phyloP scores from a whole-genome alignment of 306 rosid species.

The Medicago lupulina region DNA sequence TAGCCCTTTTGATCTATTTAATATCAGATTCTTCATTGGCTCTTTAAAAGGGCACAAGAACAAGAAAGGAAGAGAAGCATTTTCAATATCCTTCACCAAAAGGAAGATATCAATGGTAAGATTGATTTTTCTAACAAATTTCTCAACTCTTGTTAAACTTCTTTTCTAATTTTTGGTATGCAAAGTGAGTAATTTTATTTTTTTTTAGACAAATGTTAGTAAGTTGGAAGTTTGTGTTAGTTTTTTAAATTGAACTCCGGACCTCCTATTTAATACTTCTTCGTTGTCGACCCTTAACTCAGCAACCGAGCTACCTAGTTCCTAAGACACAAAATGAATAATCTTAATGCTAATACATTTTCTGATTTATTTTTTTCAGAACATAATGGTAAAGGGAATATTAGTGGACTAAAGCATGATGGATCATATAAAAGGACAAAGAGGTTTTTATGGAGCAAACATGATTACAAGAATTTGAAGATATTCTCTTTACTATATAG shows the following conservation, averaged over 20 bases:
- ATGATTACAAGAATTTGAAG: slow-evolving; percentile 53
- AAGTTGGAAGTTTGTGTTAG: neutral
- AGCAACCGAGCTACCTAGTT: neutral
- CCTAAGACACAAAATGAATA: neutral
- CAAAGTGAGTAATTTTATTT: neutral
- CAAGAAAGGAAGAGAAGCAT: slow-evolving; percentile 47
- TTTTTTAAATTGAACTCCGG: neutral
- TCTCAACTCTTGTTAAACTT: neutral
- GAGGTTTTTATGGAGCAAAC: slow-evolving; percentile 45
- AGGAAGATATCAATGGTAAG: slow-evolving; percentile 61
- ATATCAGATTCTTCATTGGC: slow-evolving; percentile 68
- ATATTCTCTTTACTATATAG: slow-evolving; percentile 50
- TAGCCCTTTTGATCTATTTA: slow-evolving; percentile 37
- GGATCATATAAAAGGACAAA: slow-evolving; percentile 44
- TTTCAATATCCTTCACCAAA: too few species aligned
- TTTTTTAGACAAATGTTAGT: neutral
- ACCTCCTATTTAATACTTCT: neutral
- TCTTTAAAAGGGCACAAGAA: slow-evolving; percentile 52
- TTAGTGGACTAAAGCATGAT: slow-evolving; percentile 42
- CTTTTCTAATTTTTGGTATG: slow-evolving; percentile 2
- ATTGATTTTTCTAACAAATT: neutral
- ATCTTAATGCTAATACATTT: neutral
- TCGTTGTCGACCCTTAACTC: neutral
- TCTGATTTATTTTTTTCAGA: slow-evolving; percentile 48
- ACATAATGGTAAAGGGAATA: slow-evolving; percentile 48